Evolutionary conservation across 345 rosid species (phyloP).

Genomic region (Salix udensis): DNA sequence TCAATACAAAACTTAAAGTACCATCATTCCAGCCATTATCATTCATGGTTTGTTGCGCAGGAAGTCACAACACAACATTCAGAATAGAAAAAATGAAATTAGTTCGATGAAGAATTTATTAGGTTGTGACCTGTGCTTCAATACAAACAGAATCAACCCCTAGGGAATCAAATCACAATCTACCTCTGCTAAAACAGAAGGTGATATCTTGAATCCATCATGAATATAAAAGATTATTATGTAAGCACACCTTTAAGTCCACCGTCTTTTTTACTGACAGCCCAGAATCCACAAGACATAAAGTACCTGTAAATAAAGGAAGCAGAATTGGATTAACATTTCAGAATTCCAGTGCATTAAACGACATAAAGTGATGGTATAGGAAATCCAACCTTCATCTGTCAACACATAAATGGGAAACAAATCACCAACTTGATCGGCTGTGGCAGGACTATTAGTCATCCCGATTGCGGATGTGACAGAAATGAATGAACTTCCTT

Average conservation of each 20-base stretch:
- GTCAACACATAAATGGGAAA: slow-evolving; percentile 54
- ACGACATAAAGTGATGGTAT: slow-evolving; percentile 14
- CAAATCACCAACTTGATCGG: slow-evolving; percentile 34
- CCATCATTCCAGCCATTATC: neutral
- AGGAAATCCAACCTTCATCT: slow-evolving; percentile 50
- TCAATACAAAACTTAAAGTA: neutral
- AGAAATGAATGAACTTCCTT: slow-evolving; percentile 60
- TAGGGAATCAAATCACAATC: slow-evolving; percentile 6
- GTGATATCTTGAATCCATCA: neutral
- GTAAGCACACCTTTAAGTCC: slow-evolving; percentile 52
- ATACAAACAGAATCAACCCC: slow-evolving; percentile 2
- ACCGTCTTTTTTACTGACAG: slow-evolving; percentile 46
- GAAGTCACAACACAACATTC: neutral
- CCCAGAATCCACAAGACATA: slow-evolving; percentile 50
- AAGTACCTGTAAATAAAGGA: slow-evolving; percentile 47
- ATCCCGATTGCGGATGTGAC: slow-evolving; percentile 41
- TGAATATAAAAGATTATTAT: slow-evolving; percentile 1
- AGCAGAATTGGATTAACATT: slow-evolving; percentile 12
- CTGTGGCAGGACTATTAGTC: slow-evolving; percentile 19
- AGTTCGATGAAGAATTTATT: neutral
- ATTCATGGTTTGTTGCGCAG: neutral
- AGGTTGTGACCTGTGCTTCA: neutral
- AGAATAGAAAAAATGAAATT: neutral
- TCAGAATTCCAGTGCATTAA: slow-evolving; percentile 12
- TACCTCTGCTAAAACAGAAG: neutral